Conservation (phyloP, 2,329 filamentous ascomycete genomes). For the Aspergillus sp. region DNA sequence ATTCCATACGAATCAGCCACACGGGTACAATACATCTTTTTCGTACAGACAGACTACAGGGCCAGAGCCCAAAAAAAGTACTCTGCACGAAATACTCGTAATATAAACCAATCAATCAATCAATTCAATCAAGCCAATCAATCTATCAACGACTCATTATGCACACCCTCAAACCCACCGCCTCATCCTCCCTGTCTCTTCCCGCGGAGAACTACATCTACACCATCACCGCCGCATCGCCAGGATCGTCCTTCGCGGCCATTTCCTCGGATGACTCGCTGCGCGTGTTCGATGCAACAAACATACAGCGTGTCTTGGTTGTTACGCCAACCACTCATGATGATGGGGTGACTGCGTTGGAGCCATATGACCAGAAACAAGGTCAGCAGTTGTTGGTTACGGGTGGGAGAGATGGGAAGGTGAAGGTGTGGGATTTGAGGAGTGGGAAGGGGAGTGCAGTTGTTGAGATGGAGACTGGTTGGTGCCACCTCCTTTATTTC, state of each 20-base stretch:
- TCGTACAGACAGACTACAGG: too few species aligned
- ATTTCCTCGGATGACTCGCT: slow-evolving; percentile 43
- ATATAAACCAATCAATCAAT: neutral
- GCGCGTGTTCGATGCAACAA: slow-evolving; percentile 33
- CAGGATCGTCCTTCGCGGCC: slow-evolving; percentile 29
- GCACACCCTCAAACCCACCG: slow-evolving; percentile 27
- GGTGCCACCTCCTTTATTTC: neutral
- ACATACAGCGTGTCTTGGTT: slow-evolving; percentile 25
- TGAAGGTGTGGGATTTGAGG: slow-evolving; percentile 38
- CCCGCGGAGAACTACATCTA: slow-evolving; percentile 39
- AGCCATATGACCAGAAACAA: slow-evolving; percentile 17
- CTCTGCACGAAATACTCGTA: neutral
- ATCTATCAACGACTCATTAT: slow-evolving; percentile 11
- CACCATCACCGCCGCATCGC: slow-evolving; percentile 26
- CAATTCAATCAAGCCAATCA: neutral
- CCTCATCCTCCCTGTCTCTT: slow-evolving; percentile 33
- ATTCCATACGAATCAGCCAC: too few species aligned
- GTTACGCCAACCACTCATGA: slow-evolving; percentile 24
- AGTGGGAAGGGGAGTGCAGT: slow-evolving; percentile 21
- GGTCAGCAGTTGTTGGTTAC: slow-evolving; percentile 25
- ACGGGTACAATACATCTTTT: too few species aligned
- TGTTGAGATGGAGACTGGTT: slow-evolving; percentile 26
- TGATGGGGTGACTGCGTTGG: slow-evolving; percentile 34
- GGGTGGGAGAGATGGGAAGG: slow-evolving; percentile 35
- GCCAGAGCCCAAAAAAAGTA: too few species aligned